These are phyloP conservation scores for Candida neerlandica DNA, from an alignment of 1,139 yeast genomes.

Conservation along the genomic window DNA sequence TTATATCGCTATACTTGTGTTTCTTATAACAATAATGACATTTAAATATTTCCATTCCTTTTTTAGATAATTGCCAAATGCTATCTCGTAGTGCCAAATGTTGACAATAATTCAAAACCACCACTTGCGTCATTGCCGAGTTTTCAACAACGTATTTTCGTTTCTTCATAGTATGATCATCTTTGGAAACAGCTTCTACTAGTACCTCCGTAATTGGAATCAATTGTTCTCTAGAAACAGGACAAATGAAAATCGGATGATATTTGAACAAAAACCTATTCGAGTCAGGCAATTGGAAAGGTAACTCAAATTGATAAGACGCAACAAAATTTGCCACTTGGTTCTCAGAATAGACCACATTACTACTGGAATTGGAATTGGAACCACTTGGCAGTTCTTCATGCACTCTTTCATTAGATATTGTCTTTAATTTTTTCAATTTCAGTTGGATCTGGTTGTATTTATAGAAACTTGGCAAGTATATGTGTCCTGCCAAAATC, in stretches of 20 bases:
- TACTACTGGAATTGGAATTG: background rate
- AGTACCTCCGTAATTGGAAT: constrained; percentile 35
- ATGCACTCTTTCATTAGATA: constrained; percentile 23
- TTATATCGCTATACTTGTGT: constrained; percentile 44
- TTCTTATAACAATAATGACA: constrained; percentile 54
- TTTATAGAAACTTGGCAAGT: constrained; percentile 73
- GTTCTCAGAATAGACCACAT: constrained; percentile 1
- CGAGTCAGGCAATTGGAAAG: constrained; percentile 47
- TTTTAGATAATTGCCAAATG: constrained; percentile 47
- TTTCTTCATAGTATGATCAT: constrained; percentile 23
- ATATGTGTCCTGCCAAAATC: constrained; percentile 68
- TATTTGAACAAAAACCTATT: constrained; percentile 50
- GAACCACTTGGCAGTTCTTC: constrained; percentile 6
- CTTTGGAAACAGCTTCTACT: constrained; percentile 11
- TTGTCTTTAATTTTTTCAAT: constrained; percentile 29
- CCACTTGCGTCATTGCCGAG: constrained; percentile 39
- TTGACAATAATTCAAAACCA: constrained; percentile 45
- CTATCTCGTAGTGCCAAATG: constrained; percentile 50
- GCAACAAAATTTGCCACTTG: constrained; percentile 20
- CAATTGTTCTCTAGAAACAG: constrained; percentile 81
- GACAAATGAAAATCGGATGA: constrained; percentile 90
- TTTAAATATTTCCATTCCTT: constrained; percentile 46
- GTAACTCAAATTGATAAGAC: constrained; percentile 38
- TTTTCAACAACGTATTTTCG: constrained; percentile 18
- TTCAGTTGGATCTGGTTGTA: constrained; percentile 51